Percentiles rank a stretch among this genome's conserved stretches.
Conservation (phyloP, 495 filamentous ascomycete genomes). For the Penicillium parvum region DNA sequence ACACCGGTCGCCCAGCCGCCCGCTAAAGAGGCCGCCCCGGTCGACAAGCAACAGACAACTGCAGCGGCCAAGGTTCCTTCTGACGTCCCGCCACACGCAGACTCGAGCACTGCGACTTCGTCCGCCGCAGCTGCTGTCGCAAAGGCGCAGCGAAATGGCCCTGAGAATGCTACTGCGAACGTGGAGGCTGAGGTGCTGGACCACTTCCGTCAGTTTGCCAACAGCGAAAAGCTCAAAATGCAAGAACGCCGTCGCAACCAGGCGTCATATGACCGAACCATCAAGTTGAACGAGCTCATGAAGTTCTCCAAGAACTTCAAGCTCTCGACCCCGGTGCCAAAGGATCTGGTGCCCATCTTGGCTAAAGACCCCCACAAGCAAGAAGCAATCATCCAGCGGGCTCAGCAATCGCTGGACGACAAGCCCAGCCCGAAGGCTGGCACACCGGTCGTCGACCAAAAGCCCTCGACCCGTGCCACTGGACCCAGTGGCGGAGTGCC, state of each 20-base stretch:
- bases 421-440: constrained; percentile 46
- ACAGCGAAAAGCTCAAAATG: constrained; percentile 66
- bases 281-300: constrained; percentile 89
- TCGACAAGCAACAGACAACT: constrained; percentile 28
- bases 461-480: constrained; percentile 26
- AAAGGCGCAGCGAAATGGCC: constrained; percentile 20
- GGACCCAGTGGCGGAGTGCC: constrained; percentile 31
- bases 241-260: constrained; percentile 68
- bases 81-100: constrained; percentile 40
- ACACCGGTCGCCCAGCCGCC: constrained; percentile 20
- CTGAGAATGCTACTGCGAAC: constrained; percentile 65
- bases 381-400: constrained; percentile 84
- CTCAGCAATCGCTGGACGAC: constrained; percentile 58
- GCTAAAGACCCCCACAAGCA: constrained; percentile 94
- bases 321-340: constrained; percentile 82
- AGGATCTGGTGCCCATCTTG: constrained; percentile 88
- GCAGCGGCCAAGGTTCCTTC: constrained; percentile 17
- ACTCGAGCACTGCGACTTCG: constrained; percentile 15
- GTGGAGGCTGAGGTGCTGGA: constrained; percentile 74
- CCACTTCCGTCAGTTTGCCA: constrained; percentile 79
- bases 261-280: constrained; percentile 67
- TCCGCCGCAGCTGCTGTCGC: constrained; percentile 4
- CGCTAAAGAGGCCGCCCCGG: constrained; percentile 30
- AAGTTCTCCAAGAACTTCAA: constrained; percentile 95
- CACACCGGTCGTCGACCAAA: constrained; percentile 33